Percentiles rank a stretch among this genome's conserved stretches.
phyloP scores from a whole-genome alignment of 164 flowering plant species.

The Liquidambar formosana region DNA sequence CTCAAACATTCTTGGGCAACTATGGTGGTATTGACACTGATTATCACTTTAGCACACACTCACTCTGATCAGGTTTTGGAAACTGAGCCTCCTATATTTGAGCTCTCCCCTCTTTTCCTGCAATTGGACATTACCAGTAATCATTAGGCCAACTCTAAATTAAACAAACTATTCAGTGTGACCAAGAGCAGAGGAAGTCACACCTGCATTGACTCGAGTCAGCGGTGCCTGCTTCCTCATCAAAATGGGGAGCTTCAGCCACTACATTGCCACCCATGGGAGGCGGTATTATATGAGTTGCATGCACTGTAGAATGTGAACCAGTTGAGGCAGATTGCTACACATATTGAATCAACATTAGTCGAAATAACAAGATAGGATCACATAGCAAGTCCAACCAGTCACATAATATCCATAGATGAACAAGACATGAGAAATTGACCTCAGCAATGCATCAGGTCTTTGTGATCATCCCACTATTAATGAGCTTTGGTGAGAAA shows the following conservation, averaged over 20 bases:
- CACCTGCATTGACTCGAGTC: neutral
- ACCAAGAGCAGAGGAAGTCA: neutral
- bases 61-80: too few species aligned
- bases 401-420: neutral
- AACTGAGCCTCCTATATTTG: too few species aligned
- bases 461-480: too few species aligned
- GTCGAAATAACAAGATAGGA: neutral
- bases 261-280: neutral
- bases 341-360: neutral
- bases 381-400: too few species aligned
- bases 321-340: neutral
- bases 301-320: neutral
- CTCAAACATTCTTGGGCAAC: too few species aligned
- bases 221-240: neutral
- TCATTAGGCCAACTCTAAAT: too few species aligned
- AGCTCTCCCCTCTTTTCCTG: too few species aligned
- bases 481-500: too few species aligned
- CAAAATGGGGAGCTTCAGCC: neutral
- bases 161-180: neutral
- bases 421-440: neutral
- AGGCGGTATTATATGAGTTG: neutral
- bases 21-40: too few species aligned
- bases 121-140: too few species aligned
- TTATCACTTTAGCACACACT: too few species aligned
- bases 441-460: too few species aligned